phyloP scores from a whole-genome alignment of 495 filamentous ascomycete genomes.

The Aspergillus sclerotioniger region DNA sequence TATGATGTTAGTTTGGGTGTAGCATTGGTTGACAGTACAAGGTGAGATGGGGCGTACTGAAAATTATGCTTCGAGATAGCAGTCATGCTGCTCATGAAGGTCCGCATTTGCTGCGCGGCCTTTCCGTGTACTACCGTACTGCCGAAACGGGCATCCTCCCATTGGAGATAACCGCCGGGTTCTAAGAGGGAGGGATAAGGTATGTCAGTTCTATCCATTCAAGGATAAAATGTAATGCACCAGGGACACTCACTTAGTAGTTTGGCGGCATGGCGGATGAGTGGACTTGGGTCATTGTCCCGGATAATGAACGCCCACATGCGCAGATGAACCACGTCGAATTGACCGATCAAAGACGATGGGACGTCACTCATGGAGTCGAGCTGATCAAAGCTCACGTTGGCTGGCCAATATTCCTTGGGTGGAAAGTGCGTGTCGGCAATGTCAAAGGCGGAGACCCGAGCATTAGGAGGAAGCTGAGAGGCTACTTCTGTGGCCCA shows the following conservation, averaged over 20 bases:
- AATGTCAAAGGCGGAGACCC: not conserved
- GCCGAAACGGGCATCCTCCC: slow-evolving; percentile 1
- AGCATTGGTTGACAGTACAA: too few relatives aligned
- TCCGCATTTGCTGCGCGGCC: not conserved
- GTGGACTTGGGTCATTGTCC: not conserved
- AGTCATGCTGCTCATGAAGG: not conserved
- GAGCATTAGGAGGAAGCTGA: not conserved
- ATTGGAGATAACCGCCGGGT: not conserved
- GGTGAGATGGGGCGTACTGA: not conserved
- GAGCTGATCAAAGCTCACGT: not conserved
- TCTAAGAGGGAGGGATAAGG: too few relatives aligned
- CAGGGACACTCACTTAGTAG: not conserved
- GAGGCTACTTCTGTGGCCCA: not conserved
- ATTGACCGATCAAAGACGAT: not conserved
- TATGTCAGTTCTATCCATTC: not conserved
- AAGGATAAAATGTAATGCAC: not conserved
- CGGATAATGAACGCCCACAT: slow-evolving; percentile 3
- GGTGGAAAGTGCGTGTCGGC: not conserved
- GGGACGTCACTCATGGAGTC: not conserved
- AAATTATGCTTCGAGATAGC: not conserved
- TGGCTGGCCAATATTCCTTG: not conserved
- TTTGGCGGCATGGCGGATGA: not conserved
- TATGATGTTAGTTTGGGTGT: too few relatives aligned
- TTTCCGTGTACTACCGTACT: not conserved
- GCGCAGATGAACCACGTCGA: not conserved